Evolutionary conservation across 1,284 basidiomycete genomes (phyloP).

Genomic region (Ganoderma lingzhi): DNA sequence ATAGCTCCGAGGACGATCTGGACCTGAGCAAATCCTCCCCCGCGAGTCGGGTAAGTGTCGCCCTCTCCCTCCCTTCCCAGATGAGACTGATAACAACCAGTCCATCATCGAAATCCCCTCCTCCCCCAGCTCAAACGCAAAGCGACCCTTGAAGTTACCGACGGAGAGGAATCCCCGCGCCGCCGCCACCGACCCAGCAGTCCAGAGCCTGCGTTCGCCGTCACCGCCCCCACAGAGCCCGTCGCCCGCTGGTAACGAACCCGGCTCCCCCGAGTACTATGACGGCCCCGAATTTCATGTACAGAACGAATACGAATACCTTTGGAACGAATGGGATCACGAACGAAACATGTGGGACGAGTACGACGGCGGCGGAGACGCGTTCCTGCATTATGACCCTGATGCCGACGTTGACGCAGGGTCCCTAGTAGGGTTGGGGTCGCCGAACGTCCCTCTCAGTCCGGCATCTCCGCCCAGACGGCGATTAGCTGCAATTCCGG

Average conservation of each 20-base stretch:
- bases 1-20: constrained; percentile 25
- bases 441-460: not conserved
- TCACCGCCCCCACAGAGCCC: constrained; percentile 12
- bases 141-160: constrained; percentile 23
- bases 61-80: not conserved
- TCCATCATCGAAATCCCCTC: constrained; percentile 12
- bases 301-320: constrained; percentile 21
- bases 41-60: constrained; percentile 19
- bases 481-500: constrained; percentile 15
- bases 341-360: constrained; percentile 29
- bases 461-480: not conserved
- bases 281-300: constrained; percentile 5
- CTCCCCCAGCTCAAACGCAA: constrained; percentile 40
- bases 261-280: not conserved
- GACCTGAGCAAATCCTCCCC: constrained; percentile 18
- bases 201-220: not conserved
- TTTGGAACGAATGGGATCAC: constrained; percentile 26
- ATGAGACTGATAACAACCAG: constrained; percentile 42
- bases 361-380: constrained; percentile 36
- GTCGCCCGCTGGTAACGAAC: constrained; percentile 23
- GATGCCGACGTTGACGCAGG: constrained; percentile 21
- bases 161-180: constrained; percentile 16
- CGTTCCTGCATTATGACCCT: constrained; percentile 49
- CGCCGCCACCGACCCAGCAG: constrained; percentile 14
- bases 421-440: constrained; percentile 8